Base-by-base conservation (phyloP, 768 basidiomycete species). In the Boletales sp. region DNA sequence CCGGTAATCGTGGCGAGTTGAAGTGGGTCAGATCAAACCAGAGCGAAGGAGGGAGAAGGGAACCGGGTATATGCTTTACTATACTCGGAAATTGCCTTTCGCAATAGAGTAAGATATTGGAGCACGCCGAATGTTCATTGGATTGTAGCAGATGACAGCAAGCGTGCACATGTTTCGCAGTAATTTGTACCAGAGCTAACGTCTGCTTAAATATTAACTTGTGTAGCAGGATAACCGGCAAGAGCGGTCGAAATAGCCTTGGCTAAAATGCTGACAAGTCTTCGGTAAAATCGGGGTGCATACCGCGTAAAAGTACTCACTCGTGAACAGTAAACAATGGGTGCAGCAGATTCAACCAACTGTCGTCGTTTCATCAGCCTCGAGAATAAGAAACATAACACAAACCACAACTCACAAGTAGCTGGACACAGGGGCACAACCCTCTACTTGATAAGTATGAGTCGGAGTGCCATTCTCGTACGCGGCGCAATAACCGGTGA, bases 321-420 rank as follows among this genome's bases (percentile, higher is more conserved):
- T 80, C 71, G 57, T 84, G 83, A 48, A 85, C 74, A 19, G 81
- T 80, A 56, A 82, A 85, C 17, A 84, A 56, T 24, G 82, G 83
- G 60, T 84, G 82, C 36, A 85, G 66, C 3, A 71, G 61, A 60
- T 84, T 83, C 41, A 84, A 59, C 82, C 82, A 84, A 68, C 81
- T 83, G 50, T 14, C 6, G 37, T 17, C 1, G 9, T 19, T 39
- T 39, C 17, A 10, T 53, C 19, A 56, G 46, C 14, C n/a, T 0
- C 36, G 24, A 27, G 24, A 6, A 27, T 27, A 27, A 27, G 24
- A 27, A 27, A 6, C 24, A 27, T 27, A 27, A 21, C 24, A 7
- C 24, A 27, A 27, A 27, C 7, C 24, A 7, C 6, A 13, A 72
- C 80, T 70, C 59, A 83, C 82, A 85, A 84, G 61, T 84, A 84